These are phyloP conservation scores for Ophiognomonia clavigignenti-juglandacearum DNA, from an alignment of 2,329 filamentous ascomycete genomes.

Conservation along the genomic window DNA sequence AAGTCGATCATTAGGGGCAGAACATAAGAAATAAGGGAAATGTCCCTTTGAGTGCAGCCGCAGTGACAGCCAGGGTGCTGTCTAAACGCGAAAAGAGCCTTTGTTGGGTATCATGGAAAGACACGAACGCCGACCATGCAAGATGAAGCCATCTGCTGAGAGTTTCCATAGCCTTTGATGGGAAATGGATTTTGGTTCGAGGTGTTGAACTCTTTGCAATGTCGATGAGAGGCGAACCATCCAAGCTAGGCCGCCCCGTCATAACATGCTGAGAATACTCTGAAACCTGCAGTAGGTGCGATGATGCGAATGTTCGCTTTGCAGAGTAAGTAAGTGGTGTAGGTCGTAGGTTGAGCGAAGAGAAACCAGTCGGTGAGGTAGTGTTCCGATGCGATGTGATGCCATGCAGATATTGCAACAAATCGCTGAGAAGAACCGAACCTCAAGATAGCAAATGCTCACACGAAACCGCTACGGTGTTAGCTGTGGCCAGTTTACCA, in stretches of 20 bases:
- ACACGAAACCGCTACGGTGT: neutral
- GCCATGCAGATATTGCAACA: too few species aligned
- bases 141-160: neutral
- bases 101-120: slow-evolving; percentile 8
- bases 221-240: too few species aligned
- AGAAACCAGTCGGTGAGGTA: too few species aligned
- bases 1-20: too few species aligned
- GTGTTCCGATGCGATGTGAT: too few species aligned
- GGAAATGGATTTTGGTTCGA: neutral
- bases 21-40: too few species aligned
- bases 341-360: neutral
- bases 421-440: neutral
- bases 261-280: too few species aligned
- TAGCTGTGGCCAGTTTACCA: neutral
- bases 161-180: neutral
- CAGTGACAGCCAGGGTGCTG: too few species aligned
- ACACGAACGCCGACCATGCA: neutral
- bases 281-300: neutral
- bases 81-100: too few species aligned
- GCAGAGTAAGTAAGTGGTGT: neutral
- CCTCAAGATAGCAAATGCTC: neutral
- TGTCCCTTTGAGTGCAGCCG: too few species aligned
- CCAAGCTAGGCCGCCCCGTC: too few species aligned
- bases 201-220: neutral
- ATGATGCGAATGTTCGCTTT: neutral